Percentiles rank a stretch among this genome's conserved stretches.
These are phyloP conservation scores for Yarrowia phangngaensis DNA, from an alignment of 805 yeast species.

Conservation along the genomic window DNA sequence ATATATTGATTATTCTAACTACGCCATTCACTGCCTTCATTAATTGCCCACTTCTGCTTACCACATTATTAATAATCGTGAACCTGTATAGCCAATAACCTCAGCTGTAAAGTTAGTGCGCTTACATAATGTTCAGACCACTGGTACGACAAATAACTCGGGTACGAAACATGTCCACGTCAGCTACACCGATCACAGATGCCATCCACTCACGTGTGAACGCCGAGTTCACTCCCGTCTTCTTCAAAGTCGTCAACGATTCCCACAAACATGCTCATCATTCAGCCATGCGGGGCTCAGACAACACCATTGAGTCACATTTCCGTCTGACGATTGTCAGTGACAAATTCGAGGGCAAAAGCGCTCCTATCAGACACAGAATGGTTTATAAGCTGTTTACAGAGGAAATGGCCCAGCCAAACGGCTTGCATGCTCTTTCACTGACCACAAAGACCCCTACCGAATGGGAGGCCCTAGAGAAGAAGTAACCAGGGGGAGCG, in stretches of 20 bases:
- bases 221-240: slow-evolving; percentile 44
- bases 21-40: no score
- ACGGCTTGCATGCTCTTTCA: slow-evolving; percentile 85
- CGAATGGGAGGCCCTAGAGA: slow-evolving; percentile 42
- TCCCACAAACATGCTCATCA: slow-evolving; percentile 87
- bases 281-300: slow-evolving; percentile 69
- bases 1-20: no score
- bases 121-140: slow-evolving; percentile 23
- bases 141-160: slow-evolving; percentile 17
- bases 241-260: slow-evolving; percentile 63
- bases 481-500: slow-evolving; percentile 16
- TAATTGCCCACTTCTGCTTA: no score
- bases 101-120: no score
- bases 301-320: slow-evolving; percentile 74
- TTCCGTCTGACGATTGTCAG: slow-evolving; percentile 72
- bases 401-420: slow-evolving; percentile 59
- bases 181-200: slow-evolving; percentile 31
- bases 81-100: no score
- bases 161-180: slow-evolving; percentile 19
- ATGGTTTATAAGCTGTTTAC: slow-evolving; percentile 62
- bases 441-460: slow-evolving; percentile 71
- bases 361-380: slow-evolving; percentile 73
- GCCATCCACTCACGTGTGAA: slow-evolving; percentile 47
- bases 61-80: no score
- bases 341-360: slow-evolving; percentile 59